These are phyloP conservation scores for Penicillium sp. DNA, from an alignment of 2,329 filamentous ascomycete species.

Conservation along the genomic window DNA sequence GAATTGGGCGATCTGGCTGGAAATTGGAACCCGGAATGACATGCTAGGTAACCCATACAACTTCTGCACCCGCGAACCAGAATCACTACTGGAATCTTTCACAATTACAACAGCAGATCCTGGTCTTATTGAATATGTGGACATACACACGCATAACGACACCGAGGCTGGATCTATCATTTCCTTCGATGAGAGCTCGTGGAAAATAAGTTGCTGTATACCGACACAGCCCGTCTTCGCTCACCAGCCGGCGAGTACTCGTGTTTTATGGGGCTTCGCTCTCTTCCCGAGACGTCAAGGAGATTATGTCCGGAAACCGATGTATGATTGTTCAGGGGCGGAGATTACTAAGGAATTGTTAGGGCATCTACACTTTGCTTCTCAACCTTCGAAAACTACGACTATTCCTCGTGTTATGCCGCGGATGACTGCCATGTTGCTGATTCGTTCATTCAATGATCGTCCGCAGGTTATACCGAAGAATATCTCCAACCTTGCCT, in stretches of 20 bases:
- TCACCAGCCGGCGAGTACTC: constrained; percentile 34
- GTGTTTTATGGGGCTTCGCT: constrained; percentile 44
- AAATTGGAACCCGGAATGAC: constrained; percentile 29
- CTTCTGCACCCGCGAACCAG: constrained; percentile 38
- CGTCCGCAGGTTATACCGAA: constrained; percentile 16
- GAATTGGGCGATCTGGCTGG: constrained; percentile 45
- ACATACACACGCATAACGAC: constrained; percentile 26
- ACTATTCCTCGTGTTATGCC: constrained; percentile 35
- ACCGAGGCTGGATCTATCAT: constrained; percentile 39
- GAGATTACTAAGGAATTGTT: constrained; percentile 45
- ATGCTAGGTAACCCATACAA: constrained; percentile 45
- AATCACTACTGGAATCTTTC: constrained; percentile 44
- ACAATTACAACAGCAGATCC: constrained; percentile 40
- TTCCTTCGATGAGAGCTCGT: constrained; percentile 41
- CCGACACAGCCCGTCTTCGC: constrained; percentile 46
- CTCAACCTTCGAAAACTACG: constrained; percentile 23
- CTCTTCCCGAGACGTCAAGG: constrained; percentile 40
- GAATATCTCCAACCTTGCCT: background rate
- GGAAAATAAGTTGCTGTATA: constrained; percentile 43
- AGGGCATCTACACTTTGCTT: constrained; percentile 39
- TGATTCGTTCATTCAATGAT: constrained; percentile 37
- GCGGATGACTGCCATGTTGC: constrained; percentile 38
- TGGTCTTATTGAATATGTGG: constrained; percentile 28
- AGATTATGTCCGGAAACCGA: constrained; percentile 21
- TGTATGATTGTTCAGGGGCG: constrained; percentile 41